phyloP scores from a whole-genome alignment of 208 protist genomes.

The Leishmania amazonensis region DNA sequence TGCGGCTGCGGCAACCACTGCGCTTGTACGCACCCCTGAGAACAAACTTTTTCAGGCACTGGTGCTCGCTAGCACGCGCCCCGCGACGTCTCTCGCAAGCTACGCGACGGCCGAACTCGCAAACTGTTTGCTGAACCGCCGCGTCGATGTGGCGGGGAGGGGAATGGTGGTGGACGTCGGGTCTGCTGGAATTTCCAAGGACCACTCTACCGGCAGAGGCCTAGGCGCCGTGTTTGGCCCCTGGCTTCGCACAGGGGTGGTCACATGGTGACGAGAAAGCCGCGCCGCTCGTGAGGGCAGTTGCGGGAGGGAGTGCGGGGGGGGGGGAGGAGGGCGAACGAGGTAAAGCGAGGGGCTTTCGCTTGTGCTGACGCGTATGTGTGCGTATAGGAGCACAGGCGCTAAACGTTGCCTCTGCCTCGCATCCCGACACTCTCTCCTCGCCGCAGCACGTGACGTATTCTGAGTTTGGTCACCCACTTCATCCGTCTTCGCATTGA shows the following conservation, averaged over 20 bases:
- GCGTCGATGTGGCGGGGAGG: constrained; percentile 16
- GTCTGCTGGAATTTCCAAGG: not conserved
- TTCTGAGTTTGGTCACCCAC: not conserved
- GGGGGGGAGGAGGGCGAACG: too few relatives aligned
- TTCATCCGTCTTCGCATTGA: not conserved
- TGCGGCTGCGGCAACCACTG: constrained; percentile 2
- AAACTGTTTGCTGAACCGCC: constrained; percentile 31
- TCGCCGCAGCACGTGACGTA: not conserved
- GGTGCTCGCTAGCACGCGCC: constrained; percentile 21
- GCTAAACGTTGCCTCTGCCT: not conserved
- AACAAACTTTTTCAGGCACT: constrained; percentile 28
- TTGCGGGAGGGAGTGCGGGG: not conserved
- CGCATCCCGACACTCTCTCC: not conserved
- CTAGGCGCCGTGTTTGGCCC: constrained; percentile 13
- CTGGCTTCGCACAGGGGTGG: constrained; percentile 24
- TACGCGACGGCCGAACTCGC: constrained; percentile 25
- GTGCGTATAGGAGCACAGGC: not conserved
- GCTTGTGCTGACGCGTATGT: not conserved
- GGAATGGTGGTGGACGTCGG: constrained; percentile 36
- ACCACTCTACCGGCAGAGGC: not conserved
- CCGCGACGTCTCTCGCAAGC: not conserved
- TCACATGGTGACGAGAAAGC: not conserved
- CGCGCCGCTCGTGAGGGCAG: not conserved
- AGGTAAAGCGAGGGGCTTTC: not conserved
- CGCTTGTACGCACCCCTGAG: constrained; percentile 20